Evolutionary conservation across 768 basidiomycete species (phyloP).

Genomic region (Collybia sp.): DNA sequence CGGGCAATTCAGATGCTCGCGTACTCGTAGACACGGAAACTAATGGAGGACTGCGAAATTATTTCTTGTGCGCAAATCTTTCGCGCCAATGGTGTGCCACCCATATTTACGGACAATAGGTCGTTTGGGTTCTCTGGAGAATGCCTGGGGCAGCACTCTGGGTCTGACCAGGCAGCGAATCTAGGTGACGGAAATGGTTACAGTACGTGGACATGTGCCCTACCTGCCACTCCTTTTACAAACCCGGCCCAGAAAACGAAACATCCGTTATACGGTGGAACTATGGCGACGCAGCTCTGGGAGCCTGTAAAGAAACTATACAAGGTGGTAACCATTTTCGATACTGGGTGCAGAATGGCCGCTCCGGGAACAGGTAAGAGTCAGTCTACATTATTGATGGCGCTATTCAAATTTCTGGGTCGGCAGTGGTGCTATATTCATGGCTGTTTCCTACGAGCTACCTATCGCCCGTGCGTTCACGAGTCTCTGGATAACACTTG

Average conservation of each 20-base stretch:
- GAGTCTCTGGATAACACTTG: neutral
- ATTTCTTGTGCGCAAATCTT: conserved; percentile 57
- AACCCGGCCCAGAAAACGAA: conserved; percentile 56
- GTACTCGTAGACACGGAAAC: conserved; percentile 58
- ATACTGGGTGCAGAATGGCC: conserved; percentile 83
- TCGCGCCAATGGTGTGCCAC: neutral
- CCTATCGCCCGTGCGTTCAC: conserved; percentile 47
- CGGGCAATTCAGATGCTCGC: conserved; percentile 64
- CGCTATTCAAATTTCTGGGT: neutral
- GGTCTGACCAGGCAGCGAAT: conserved; percentile 63
- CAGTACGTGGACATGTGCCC: conserved; percentile 40
- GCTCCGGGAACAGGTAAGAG: conserved; percentile 49
- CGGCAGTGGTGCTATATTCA: conserved; percentile 63
- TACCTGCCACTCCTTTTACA: conserved; percentile 1
- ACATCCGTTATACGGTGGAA: conserved; percentile 82
- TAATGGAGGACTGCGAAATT: conserved; percentile 78
- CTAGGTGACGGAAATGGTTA: conserved; percentile 81
- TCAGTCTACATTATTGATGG: neutral
- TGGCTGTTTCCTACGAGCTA: conserved; percentile 72
- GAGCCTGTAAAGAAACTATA: conserved; percentile 82
- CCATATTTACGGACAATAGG: conserved; percentile 24
- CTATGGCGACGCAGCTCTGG: conserved; percentile 76
- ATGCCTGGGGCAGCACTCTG: conserved; percentile 80
- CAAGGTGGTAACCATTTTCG: conserved; percentile 86
- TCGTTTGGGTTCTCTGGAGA: conserved; percentile 71